Evolutionary conservation across 2,329 filamentous ascomycete genomes (phyloP).

Genomic region (Celoporthe dispersa): DNA sequence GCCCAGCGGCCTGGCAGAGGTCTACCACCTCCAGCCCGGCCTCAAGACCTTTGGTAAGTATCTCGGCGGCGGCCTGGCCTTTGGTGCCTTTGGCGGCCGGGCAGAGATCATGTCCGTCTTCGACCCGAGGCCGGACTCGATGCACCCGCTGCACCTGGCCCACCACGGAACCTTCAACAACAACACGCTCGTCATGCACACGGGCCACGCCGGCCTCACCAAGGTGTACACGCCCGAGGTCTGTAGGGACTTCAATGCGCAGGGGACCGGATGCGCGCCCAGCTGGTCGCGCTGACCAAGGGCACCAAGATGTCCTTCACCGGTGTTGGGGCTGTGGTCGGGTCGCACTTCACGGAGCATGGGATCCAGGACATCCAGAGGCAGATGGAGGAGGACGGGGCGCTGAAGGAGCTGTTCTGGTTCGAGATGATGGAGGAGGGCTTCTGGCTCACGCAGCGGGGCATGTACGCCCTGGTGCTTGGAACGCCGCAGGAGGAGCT

Average conservation of each 20-base stretch:
- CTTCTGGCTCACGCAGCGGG: constrained; percentile 35
- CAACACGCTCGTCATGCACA: constrained; percentile 63
- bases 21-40: constrained; percentile 57
- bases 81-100: constrained; percentile 62
- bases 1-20: constrained; percentile 52
- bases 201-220: constrained; percentile 49
- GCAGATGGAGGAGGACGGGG: constrained; percentile 29
- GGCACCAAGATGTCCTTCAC: constrained; percentile 45
- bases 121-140: constrained; percentile 12
- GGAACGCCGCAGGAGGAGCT: constrained; percentile 33
- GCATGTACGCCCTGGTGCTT: constrained; percentile 33
- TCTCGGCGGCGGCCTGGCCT: constrained; percentile 61
- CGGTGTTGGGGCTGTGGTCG: constrained; percentile 43
- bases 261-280: constrained; percentile 37
- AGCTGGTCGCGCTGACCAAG: constrained; percentile 38
- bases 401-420: constrained; percentile 35
- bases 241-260: constrained; percentile 38
- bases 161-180: constrained; percentile 73
- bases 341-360: constrained; percentile 40
- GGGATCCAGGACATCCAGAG: constrained; percentile 15
- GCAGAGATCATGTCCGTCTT: constrained; percentile 26
- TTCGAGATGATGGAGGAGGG: constrained; percentile 34
- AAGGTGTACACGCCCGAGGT: constrained; percentile 42
- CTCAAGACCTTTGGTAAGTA: constrained; percentile 61
- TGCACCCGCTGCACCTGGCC: constrained; percentile 37